Base-by-base conservation (phyloP, 192 early-diverging fungal genomes). In the Mortierella claussenii region DNA sequence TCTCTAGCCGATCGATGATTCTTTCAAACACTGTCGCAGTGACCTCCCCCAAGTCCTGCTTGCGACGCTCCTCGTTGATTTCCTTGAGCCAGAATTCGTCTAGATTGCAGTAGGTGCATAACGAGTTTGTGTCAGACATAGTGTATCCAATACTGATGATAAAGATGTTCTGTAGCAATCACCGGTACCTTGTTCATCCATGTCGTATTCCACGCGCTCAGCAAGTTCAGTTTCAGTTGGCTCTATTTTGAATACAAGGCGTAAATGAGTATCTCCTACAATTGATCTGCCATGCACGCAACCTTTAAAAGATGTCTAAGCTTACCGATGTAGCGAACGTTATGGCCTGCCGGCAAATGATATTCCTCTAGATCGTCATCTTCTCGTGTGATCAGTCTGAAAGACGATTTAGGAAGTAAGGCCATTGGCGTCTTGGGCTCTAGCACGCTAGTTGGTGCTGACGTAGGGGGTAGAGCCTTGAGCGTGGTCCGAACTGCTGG, bases 131-230 rank as follows among this genome's bases (percentile, higher is more conserved):
- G n/a, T n/a, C n/a, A n/a, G 20, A 31, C 26, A 26, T 45, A 47
- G n/a, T 7, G 37, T 40, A 40, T 40, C 37, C 37, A 40, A 13
- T 7, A 13, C 13, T 40, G 13, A 40, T 40, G 8, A 40, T 40
- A 40, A 40, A 40, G 8, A 40, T 10, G n/a, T n/a, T n/a, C 7
- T 10, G 7, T 4, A 20, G n/a, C n/a, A 20, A 4, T 32, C 37
- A 13, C 37, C 13, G 13, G n/a, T 83, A 87, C 89, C 94, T 82
- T 97, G 92, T 63, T 99, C 96, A 69, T 99, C 98, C 92, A 99
- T 92, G 79, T 99, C 98, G 70, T 99, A 99, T 78, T 99, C 98
- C 32, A 95, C 89, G 10, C 76, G 82, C 28, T 85, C 88, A 34
- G 70, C 83, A 17, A 89, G 73, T 17, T 86, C 85, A 30, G 62